phyloP scores from a whole-genome alignment of 73 alveolate species.

The Paramecium caudatum region DNA sequence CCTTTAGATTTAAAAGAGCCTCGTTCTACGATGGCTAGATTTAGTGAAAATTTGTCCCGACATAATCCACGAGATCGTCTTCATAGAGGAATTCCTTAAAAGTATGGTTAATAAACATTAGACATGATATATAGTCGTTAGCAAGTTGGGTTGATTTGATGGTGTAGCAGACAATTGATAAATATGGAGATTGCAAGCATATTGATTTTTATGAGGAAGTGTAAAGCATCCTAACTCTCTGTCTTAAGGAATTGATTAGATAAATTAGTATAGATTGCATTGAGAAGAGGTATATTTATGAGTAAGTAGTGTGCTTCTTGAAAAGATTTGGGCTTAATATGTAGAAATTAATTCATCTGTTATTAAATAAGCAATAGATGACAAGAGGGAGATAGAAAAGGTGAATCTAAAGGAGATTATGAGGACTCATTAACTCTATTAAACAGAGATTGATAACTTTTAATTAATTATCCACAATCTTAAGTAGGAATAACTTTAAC shows the following conservation, averaged over 20 bases:
- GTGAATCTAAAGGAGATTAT: not conserved
- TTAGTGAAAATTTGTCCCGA: conserved; percentile 41
- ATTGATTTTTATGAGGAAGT: conserved; percentile 27
- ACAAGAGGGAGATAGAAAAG: conserved; percentile 14
- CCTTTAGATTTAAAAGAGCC: conserved; percentile 28
- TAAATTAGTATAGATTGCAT: conserved; percentile 53
- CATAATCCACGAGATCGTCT: conserved; percentile 24
- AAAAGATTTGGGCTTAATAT: conserved; percentile 57
- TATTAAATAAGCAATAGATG: not conserved
- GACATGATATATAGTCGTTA: conserved; percentile 3
- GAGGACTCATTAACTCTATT: conserved; percentile 44
- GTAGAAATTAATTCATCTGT: conserved; percentile 21
- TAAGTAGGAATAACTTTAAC: not conserved
- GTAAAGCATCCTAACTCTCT: not conserved
- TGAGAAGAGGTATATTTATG: not conserved
- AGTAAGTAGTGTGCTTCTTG: conserved; percentile 8
- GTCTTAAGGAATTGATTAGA: conserved; percentile 48
- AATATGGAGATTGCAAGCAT: conserved; percentile 18
- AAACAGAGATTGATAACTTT: conserved; percentile 19
- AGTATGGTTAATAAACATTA: not conserved
- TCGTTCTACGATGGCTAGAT: not conserved
- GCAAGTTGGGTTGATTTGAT: conserved; percentile 55
- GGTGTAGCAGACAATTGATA: not conserved
- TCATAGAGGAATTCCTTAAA: conserved; percentile 60
- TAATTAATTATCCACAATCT: not conserved